Conservation (phyloP, 805 yeast species). For the Ogataea methylovora region DNA sequence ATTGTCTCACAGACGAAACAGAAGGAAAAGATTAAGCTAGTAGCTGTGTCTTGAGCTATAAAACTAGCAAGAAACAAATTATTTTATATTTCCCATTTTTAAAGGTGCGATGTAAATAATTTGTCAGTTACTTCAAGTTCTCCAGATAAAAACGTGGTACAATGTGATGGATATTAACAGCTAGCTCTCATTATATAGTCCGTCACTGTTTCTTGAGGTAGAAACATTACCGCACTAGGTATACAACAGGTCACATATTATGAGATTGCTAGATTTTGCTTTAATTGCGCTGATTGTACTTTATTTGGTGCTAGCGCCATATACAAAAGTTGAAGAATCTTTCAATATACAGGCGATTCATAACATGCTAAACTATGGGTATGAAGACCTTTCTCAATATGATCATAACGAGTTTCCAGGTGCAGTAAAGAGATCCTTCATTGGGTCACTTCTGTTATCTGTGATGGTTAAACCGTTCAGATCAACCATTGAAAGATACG, state of each 20-base stretch:
- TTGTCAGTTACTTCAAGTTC: too few relatives aligned
- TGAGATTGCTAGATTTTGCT: slow-evolving; percentile 13
- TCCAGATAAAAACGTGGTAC: too few relatives aligned
- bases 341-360: slow-evolving; percentile 86
- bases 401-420: slow-evolving; percentile 85
- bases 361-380: slow-evolving; percentile 66
- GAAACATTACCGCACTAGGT: too few relatives aligned
- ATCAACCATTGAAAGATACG: neutral
- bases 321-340: slow-evolving; percentile 90
- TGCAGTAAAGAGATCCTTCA: slow-evolving; percentile 78
- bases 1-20: neutral
- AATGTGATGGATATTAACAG: too few relatives aligned
- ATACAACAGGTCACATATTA: too few relatives aligned
- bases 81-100: too few relatives aligned
- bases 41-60: too few relatives aligned
- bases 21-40: too few relatives aligned
- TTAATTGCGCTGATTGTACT: slow-evolving; percentile 39
- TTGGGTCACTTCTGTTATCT: slow-evolving; percentile 59
- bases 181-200: too few relatives aligned
- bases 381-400: slow-evolving; percentile 34
- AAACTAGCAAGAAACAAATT: too few relatives aligned
- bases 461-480: slow-evolving; percentile 33
- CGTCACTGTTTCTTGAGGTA: too few relatives aligned
- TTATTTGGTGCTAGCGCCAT: slow-evolving; percentile 60
- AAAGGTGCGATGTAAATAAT: too few relatives aligned